These are phyloP conservation scores for Vigna unguiculata DNA, from an alignment of 306 rosid genomes.

Conservation along the genomic window DNA sequence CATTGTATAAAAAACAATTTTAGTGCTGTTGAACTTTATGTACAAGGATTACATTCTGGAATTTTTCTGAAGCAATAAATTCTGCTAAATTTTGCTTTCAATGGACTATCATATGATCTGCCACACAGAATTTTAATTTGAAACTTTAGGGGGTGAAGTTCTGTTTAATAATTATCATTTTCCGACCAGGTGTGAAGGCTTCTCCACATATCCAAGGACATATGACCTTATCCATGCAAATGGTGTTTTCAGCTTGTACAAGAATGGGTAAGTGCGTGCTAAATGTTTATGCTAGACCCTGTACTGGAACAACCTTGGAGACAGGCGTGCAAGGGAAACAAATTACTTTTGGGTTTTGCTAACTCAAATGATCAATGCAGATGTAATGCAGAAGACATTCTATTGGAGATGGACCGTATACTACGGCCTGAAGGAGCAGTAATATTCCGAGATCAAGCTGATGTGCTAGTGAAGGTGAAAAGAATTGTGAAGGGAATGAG, in stretches of 20 bases:
- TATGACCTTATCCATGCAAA: constrained; percentile 87
- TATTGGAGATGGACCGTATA: constrained; percentile 86
- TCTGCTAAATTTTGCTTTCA: background rate
- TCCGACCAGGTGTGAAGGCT: constrained; percentile 79
- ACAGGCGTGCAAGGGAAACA: constrained; percentile 8
- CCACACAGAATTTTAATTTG: background rate
- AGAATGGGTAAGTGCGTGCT: constrained; percentile 57
- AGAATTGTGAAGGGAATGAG: constrained; percentile 75
- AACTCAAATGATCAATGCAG: constrained; percentile 54
- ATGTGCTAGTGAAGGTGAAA: constrained; percentile 61
- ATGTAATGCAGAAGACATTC: constrained; percentile 69
- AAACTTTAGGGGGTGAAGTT: background rate
- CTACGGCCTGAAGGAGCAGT: constrained; percentile 86
- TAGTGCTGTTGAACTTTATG: background rate
- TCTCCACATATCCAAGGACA: constrained; percentile 93
- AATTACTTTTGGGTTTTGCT: constrained; percentile 5
- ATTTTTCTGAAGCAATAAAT: background rate
- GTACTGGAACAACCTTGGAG: constrained; percentile 26
- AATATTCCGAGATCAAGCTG: constrained; percentile 72
- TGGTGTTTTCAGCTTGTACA: constrained; percentile 80
- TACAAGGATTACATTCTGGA: constrained; percentile 6
- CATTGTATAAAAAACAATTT: background rate
- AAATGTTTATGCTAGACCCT: constrained; percentile 8
- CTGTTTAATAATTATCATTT: background rate
- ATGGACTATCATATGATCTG: no score